Base-by-base conservation (phyloP, 2,329 filamentous ascomycete genomes). In the Dactylonectria macrodidyma region DNA sequence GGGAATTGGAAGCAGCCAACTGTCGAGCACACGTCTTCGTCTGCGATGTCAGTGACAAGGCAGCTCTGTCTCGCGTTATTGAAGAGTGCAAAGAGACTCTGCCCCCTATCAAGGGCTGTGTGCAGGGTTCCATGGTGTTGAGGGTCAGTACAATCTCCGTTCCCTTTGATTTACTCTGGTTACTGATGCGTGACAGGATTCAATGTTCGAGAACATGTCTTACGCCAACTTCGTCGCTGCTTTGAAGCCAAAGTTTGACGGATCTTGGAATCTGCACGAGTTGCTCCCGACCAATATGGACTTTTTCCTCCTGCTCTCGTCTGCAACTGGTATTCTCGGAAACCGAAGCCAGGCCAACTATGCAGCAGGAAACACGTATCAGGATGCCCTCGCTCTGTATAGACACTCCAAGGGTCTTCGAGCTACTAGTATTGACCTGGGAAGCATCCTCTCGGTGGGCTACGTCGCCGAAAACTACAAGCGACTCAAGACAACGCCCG, bases 241-340 rank as follows among this genome's bases (percentile, higher is more conserved):
- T 5, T 19, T 57, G 14, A 7, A 24, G 9, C 36, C 36, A n/a
- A 57, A 57, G 9, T 26, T 57, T 30, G 5, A 14, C 1, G 36
- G 19, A 24, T 16, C 54, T 8, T 16, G 54, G 38, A 57, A 57
- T 16, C 54, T 57, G 24, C 54, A 57, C 14, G 36, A 46, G n/a
- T 19, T 57, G 14, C 33, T 57, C 22, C 54, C 54, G n/a, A 11
- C 34, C 7, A 16, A 44, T 22, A 7, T 66, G 51, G 54, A 54
- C 30, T 64, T 69, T 33, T 69, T 66, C 41, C 41, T 69, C 24
- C 36, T 47, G 12, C 30, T 69, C 11, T 63, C 59, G 2, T 69
- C 67, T 1, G 22, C 48, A 16, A 26, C 55, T 3, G 59, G 46
- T 11, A 56, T 63, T 19, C 5, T 58, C 6, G 65, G 65, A 12